Evolutionary conservation across 176 grass and related monocot genomes (phyloP), one percentile per base, ranked within the genome.

Genomic region (Hordeum marinum): DNA sequence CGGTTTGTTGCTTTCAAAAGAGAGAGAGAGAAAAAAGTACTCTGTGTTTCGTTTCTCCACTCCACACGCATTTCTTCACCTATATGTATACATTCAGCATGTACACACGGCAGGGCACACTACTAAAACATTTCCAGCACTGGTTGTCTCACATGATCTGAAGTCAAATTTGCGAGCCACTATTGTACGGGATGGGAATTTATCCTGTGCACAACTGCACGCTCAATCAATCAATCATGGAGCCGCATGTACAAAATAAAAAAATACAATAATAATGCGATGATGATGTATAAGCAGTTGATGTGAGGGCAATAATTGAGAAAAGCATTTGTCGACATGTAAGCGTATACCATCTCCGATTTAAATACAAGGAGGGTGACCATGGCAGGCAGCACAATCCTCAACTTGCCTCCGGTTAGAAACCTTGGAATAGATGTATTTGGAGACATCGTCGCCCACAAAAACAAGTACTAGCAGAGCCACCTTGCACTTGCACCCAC

Each of bases 291-390:
- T 57, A 79, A 71, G 57, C 4, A 67, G 41, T 35, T 71, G 77
- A 23, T 24, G 24, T 13, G 11, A 36, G 36, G 11, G 14, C 55
- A 72, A 89, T 86, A 60, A 82, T 78, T 83, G 80, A 86, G 66
- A 60, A 60, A 46, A 35, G 84, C 79, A 83, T 65, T 67, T 61
- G 65, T 37, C 26, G 78, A 32, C 84, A 75, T 18, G 31, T 61
- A 25, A 42, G 60, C 45, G 32, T 54, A 21, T 9, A 1, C 18
- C 21, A 7, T 11, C 25, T 50, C 3, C 20, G 4, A 50, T 45
- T 48, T 29, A 29, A 50, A 29, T 36, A 24, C 2, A 12, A 46
- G 13, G 12, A 46, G 48, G 24, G 61, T 27, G 80, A 84, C 5
- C 15, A 26, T 57, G 64, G 13, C 18, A 66, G 64, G 13, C 18